Conservation (phyloP, 2,329 filamentous ascomycete genomes). For the Epicoccum nigrum region DNA sequence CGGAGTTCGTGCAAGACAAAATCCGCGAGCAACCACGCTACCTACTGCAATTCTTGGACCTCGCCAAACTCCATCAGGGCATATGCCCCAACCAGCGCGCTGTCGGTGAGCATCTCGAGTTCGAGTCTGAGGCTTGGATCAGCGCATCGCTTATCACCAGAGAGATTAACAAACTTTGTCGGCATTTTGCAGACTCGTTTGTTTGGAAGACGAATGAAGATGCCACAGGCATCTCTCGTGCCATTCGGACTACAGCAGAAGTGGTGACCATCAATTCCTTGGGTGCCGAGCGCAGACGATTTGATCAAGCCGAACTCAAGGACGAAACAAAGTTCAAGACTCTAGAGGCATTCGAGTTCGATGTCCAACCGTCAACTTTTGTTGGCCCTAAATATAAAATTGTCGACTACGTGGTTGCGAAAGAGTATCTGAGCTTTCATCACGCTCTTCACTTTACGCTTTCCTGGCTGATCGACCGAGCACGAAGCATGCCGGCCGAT, state of each 20-base stretch:
- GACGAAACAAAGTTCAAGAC: constrained; percentile 83
- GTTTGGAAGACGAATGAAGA: constrained; percentile 70
- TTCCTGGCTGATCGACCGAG: constrained; percentile 94
- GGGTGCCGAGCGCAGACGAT: constrained; percentile 84
- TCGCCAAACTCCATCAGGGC: constrained; percentile 94
- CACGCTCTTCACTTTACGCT: constrained; percentile 95
- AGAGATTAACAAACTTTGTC: constrained; percentile 91
- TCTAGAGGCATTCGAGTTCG: constrained; percentile 80
- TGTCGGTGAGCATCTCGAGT: constrained; percentile 94
- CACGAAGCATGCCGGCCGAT: constrained; percentile 72
- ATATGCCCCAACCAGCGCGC: constrained; percentile 94
- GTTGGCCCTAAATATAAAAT: constrained; percentile 58
- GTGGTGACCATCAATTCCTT: constrained; percentile 87
- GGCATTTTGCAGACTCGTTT: constrained; percentile 88
- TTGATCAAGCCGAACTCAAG: constrained; percentile 86
- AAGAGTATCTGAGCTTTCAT: constrained; percentile 93
- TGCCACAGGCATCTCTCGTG: constrained; percentile 68
- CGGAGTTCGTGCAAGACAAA: constrained; percentile 83
- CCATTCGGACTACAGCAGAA: constrained; percentile 77
- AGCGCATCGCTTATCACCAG: constrained; percentile 91
- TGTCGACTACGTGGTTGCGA: constrained; percentile 86
- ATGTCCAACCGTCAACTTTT: constrained; percentile 50
- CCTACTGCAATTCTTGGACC: constrained; percentile 89
- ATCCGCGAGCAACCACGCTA: constrained; percentile 86
- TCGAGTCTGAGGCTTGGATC: constrained; percentile 98